Evolutionary conservation across 2,329 filamentous ascomycete species (phyloP).

Genomic region (Mycogone perniciosa): DNA sequence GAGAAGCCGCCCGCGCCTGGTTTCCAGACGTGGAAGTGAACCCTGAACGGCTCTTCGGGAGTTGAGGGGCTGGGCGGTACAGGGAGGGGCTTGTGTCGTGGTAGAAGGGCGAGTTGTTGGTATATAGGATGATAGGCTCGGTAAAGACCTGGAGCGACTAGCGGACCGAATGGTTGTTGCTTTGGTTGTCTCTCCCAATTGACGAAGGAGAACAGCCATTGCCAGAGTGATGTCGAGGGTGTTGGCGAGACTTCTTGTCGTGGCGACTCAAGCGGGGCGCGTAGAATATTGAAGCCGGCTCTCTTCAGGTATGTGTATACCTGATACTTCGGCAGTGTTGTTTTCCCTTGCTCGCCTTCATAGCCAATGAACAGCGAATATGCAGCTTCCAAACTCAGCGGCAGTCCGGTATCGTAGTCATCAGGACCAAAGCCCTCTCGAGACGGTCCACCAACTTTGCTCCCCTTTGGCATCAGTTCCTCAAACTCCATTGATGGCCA

Average conservation of each 20-base stretch:
- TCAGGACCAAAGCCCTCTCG: constrained; percentile 22
- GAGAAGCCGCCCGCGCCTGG: constrained; percentile 54
- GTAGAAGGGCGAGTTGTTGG: constrained; percentile 65
- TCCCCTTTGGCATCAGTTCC: constrained; percentile 37
- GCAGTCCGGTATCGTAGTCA: constrained; percentile 59
- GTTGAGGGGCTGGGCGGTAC: constrained; percentile 20
- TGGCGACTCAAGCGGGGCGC: constrained; percentile 45
- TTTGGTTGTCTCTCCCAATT: constrained; percentile 20
- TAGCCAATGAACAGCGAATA: constrained; percentile 78
- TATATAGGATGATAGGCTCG: constrained; percentile 68
- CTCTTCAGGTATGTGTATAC: constrained; percentile 84
- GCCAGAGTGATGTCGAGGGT: constrained; percentile 33
- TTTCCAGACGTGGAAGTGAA: constrained; percentile 82
- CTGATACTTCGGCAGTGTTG: constrained; percentile 71
- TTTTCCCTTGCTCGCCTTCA: constrained; percentile 54
- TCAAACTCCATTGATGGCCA: constrained; percentile 60
- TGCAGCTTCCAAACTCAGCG: constrained; percentile 84
- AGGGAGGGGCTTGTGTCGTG: constrained; percentile 54
- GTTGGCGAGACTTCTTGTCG: constrained; percentile 14
- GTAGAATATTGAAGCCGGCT: constrained; percentile 71
- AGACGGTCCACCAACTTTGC: constrained; percentile 17
- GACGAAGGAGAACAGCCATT: constrained; percentile 49
- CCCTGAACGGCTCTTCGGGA: constrained; percentile 53
- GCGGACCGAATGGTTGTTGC: constrained; percentile 43
- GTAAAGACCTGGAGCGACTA: constrained; percentile 58